Percentiles rank a stretch among this genome's conserved stretches.
phyloP scores from a whole-genome alignment of 2,329 filamentous ascomycete genomes.

The Cladobotryum mycophilum region DNA sequence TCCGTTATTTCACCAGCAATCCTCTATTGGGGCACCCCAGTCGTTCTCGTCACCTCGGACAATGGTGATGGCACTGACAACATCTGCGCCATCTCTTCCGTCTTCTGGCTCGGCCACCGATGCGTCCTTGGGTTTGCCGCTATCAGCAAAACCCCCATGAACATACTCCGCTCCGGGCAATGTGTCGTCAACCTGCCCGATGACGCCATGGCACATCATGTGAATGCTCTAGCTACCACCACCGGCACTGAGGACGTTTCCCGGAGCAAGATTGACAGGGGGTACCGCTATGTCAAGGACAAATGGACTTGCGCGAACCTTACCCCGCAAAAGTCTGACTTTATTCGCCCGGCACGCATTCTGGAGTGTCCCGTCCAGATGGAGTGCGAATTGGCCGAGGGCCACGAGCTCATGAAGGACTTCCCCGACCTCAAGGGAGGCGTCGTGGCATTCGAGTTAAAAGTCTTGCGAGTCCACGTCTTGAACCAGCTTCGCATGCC shows the following conservation, averaged over 20 bases:
- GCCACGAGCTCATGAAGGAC: slow-evolving; percentile 28
- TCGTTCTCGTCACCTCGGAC: slow-evolving; percentile 32
- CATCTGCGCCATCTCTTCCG: slow-evolving; percentile 38
- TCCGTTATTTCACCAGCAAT: slow-evolving; percentile 31
- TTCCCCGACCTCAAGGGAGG: slow-evolving; percentile 22
- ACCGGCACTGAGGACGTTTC: slow-evolving; percentile 26
- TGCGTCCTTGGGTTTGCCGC: slow-evolving; percentile 36
- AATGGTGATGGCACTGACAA: slow-evolving; percentile 37
- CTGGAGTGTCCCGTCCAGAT: slow-evolving; percentile 37
- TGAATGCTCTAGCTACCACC: slow-evolving; percentile 34
- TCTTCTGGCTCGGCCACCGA: slow-evolving; percentile 37
- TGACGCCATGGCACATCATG: slow-evolving; percentile 26
- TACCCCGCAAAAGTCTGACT: slow-evolving; percentile 27
- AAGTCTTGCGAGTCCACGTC: slow-evolving; percentile 30
- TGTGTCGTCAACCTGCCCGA: slow-evolving; percentile 37
- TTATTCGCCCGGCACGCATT: slow-evolving; percentile 29
- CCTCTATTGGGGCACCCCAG: slow-evolving; percentile 36
- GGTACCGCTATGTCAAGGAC: slow-evolving; percentile 33
- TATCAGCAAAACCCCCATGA: slow-evolving; percentile 31
- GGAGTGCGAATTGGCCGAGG: slow-evolving; percentile 31
- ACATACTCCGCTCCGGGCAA: slow-evolving; percentile 34
- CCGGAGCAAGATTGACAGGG: slow-evolving; percentile 21
- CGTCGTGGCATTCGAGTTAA: slow-evolving; percentile 29
- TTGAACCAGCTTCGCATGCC: slow-evolving; percentile 26
- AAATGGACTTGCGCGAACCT: slow-evolving; percentile 31